Evolutionary conservation across 208 protist species (phyloP).

Genomic region (Trichomonas vaginalis): DNA sequence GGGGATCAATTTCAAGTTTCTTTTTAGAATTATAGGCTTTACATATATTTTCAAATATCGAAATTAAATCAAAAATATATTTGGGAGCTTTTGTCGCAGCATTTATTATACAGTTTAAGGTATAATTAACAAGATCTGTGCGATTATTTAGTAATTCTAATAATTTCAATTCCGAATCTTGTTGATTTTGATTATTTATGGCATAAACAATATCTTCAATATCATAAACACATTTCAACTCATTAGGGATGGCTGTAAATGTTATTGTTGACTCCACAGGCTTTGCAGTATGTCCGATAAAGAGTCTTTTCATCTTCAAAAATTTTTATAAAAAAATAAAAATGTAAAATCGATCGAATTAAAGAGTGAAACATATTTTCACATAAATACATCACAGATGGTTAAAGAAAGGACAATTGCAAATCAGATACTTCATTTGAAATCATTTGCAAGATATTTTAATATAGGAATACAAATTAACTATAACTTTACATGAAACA

Average conservation of each 20-base stretch:
- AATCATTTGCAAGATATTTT: too few relatives aligned
- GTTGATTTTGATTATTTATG: background rate
- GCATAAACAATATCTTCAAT: background rate
- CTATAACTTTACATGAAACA: too few relatives aligned
- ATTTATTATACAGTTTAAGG: background rate
- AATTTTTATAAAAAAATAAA: too few relatives aligned
- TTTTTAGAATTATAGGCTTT: background rate
- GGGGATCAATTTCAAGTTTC: background rate
- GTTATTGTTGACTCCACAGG: background rate
- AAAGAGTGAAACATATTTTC: too few relatives aligned
- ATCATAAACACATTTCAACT: background rate
- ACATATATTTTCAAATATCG: background rate
- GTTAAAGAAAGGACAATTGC: too few relatives aligned
- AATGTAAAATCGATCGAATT: too few relatives aligned
- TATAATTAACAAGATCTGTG: background rate
- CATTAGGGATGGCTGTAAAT: background rate
- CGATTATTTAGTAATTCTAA: background rate
- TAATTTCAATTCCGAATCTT: background rate
- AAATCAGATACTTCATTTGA: too few relatives aligned
- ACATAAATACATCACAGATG: too few relatives aligned
- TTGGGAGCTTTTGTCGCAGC: background rate
- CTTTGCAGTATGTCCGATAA: background rate
- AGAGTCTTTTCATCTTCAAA: background rate
- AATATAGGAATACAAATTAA: too few relatives aligned
- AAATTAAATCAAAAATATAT: background rate